Conservation (phyloP, 176 grass and related monocot genomes). For the Eleusine indica region DNA sequence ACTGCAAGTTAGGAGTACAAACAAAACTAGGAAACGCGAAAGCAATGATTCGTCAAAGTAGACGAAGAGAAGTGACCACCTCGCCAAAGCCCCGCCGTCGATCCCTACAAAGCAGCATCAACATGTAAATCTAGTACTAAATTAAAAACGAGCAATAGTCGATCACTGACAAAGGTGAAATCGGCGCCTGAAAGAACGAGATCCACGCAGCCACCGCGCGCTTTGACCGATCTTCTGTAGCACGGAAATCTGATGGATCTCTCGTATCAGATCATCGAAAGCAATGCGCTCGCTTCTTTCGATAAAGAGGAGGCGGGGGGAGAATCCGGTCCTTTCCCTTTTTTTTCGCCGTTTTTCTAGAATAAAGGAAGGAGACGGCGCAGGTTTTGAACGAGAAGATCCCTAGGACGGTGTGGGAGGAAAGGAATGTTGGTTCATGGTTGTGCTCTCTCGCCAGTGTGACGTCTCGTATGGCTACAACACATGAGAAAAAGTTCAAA, state of each 20-base stretch:
- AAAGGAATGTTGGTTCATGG: slow-evolving; percentile 41
- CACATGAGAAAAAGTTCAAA: not conserved
- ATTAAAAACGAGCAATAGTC: not conserved
- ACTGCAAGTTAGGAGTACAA: not conserved
- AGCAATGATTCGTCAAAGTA: slow-evolving; percentile 20
- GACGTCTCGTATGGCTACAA: not conserved
- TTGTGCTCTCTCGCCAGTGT: not conserved
- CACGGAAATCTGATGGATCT: slow-evolving; percentile 18
- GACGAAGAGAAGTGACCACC: slow-evolving; percentile 4
- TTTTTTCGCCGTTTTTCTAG: not conserved
- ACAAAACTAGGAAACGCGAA: slow-evolving; percentile 31
- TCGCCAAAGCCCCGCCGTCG: slow-evolving; percentile 23
- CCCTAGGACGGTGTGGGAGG: slow-evolving; percentile 36
- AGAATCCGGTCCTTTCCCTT: slow-evolving; percentile 34
- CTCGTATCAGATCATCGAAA: slow-evolving; percentile 55
- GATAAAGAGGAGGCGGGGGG: slow-evolving; percentile 19
- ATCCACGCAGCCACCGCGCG: not conserved
- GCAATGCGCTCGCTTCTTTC: slow-evolving; percentile 46
- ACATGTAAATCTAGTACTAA: not conserved
- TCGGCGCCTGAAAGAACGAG: slow-evolving; percentile 47
- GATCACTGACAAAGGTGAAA: slow-evolving; percentile 40
- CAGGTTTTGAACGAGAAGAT: slow-evolving; percentile 43
- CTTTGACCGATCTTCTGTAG: slow-evolving; percentile 36
- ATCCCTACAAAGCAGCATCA: slow-evolving; percentile 25
- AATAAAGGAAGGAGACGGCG: not conserved